Base-by-base conservation (phyloP, 352 stramenopile genomes). In the Pythium brassicae region DNA sequence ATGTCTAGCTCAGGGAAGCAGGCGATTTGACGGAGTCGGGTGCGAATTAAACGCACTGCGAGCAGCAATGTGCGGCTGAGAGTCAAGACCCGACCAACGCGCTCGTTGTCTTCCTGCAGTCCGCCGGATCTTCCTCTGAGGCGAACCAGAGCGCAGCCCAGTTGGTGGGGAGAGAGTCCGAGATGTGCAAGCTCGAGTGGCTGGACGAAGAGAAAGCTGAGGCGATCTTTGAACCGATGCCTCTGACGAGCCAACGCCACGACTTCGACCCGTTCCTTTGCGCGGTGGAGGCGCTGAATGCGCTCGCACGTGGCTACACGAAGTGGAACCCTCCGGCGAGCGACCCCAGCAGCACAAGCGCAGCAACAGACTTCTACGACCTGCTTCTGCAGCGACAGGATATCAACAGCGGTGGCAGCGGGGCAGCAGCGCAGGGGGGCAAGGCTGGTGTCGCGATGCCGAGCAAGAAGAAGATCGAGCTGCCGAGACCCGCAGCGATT, bases 391-490 rank as follows among this genome's bases (percentile, higher is more conserved):
- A 55, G 40, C 50, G 32, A 29, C 20, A 48, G 6, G 54, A 66
- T 12, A 47, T 23, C 11, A 34, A 4, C 2, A 56, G 26, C 9
- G 10, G 46, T 35, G 25, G 19, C 27, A 19, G 8, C n/a, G 23
- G 39, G 9, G 45, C 29, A 6, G 27, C 47, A 2, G 14, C 50
- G 9, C n/a, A 2, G 6, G 54, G 45, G 15, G 27, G 8, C 4
- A 66, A 62, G 50, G 29, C 27, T 17, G 43, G 55, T 1, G 23
- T 50, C 11, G 17, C 64, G 12, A 46, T 59, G 6, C 60, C 58
- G 7, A 82, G 72, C 34, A 83, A 83, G 49, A 83, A 79, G 42
- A 74, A 68, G 32, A 27, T 76, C 15, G 68, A 79, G 35, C 47
- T 57, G 5, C 34, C 29, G 1, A 78, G 69, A 52, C 1, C 51